Conservation (phyloP, 1,284 basidiomycete species). For the Ceratorhiza oryzae-sativae region DNA sequence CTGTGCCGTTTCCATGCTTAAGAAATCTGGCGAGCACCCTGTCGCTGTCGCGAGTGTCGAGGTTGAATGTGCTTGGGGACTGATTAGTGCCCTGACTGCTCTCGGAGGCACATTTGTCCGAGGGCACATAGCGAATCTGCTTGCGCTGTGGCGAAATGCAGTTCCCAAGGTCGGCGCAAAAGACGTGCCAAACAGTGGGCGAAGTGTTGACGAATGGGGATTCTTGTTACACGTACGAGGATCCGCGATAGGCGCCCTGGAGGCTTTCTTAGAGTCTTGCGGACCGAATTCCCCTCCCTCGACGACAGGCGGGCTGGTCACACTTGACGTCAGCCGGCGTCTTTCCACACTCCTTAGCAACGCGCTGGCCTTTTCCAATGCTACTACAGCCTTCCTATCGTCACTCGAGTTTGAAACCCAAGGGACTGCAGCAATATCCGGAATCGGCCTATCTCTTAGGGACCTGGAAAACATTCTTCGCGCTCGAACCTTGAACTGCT, state of each 20-base stretch:
- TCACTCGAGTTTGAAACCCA: conserved; percentile 21
- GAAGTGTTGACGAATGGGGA: conserved; percentile 83
- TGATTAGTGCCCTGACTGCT: conserved; percentile 89
- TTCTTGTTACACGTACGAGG: conserved; percentile 93
- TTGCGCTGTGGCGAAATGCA: conserved; percentile 97
- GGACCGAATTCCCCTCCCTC: conserved; percentile 59
- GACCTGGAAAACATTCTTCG: conserved; percentile 86
- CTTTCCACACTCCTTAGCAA: conserved; percentile 88
- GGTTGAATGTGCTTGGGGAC: conserved; percentile 94
- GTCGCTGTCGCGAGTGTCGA: conserved; percentile 82
- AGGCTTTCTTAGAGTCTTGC: conserved; percentile 80
- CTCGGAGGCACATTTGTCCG: conserved; percentile 94
- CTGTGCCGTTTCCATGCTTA: conserved; percentile 88
- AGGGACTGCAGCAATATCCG: conserved; percentile 44
- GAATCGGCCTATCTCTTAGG: conserved; percentile 67
- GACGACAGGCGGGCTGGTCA: conserved; percentile 65
- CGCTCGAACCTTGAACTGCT: conserved; percentile 88
- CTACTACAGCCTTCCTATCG: conserved; percentile 43
- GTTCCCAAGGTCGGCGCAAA: conserved; percentile 93
- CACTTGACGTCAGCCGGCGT: conserved; percentile 88
- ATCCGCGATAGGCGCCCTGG: conserved; percentile 86
- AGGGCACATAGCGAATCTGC: conserved; percentile 87
- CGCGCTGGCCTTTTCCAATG: conserved; percentile 86
- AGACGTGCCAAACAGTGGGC: conserved; percentile 68
- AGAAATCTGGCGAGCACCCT: conserved; percentile 90